These are phyloP conservation scores for Lasiodiplodia sp. DNA, from an alignment of 2,329 filamentous ascomycete species.

Conservation along the genomic window DNA sequence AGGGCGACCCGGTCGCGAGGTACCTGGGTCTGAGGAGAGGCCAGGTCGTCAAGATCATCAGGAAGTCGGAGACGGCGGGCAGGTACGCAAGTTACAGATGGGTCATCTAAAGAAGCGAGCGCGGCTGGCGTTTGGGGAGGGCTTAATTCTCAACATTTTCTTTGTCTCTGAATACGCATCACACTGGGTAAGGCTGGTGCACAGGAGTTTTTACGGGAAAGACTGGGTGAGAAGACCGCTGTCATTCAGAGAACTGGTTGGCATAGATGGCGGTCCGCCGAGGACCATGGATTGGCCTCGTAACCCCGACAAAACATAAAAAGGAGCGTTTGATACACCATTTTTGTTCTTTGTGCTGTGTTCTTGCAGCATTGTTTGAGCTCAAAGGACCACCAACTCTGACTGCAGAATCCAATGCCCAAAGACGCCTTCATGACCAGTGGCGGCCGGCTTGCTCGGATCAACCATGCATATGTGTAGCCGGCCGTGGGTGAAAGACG, in stretches of 20 bases:
- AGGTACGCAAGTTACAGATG: slow-evolving; percentile 94
- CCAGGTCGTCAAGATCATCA: slow-evolving; percentile 98
- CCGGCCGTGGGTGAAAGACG: too few species aligned
- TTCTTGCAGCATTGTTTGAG: too few species aligned
- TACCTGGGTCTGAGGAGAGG: slow-evolving; percentile 90
- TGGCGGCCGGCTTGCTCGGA: too few species aligned
- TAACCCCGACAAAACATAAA: slow-evolving; percentile 6
- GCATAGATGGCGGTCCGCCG: slow-evolving; percentile 2
- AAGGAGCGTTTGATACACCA: slow-evolving; percentile 17
- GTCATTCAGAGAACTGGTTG: neutral
- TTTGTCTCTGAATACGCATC: slow-evolving; percentile 24
- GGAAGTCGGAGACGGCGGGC: slow-evolving; percentile 92
- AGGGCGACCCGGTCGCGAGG: slow-evolving; percentile 88
- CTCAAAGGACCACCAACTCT: too few species aligned
- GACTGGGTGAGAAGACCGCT: slow-evolving; percentile 7
- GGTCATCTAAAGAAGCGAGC: slow-evolving; percentile 49
- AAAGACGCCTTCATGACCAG: too few species aligned
- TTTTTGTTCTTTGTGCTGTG: neutral
- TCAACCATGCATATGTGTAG: too few species aligned
- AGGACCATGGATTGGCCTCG: neutral
- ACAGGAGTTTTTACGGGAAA: slow-evolving; percentile 27
- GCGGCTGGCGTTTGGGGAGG: slow-evolving; percentile 28
- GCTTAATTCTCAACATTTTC: slow-evolving; percentile 25
- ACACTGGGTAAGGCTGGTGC: slow-evolving; percentile 27
- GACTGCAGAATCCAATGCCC: too few species aligned